Evolutionary conservation across 1,284 basidiomycete genomes (phyloP), one percentile per base, ranked within the genome.

Genomic region (Ganoderma lingzhi): DNA sequence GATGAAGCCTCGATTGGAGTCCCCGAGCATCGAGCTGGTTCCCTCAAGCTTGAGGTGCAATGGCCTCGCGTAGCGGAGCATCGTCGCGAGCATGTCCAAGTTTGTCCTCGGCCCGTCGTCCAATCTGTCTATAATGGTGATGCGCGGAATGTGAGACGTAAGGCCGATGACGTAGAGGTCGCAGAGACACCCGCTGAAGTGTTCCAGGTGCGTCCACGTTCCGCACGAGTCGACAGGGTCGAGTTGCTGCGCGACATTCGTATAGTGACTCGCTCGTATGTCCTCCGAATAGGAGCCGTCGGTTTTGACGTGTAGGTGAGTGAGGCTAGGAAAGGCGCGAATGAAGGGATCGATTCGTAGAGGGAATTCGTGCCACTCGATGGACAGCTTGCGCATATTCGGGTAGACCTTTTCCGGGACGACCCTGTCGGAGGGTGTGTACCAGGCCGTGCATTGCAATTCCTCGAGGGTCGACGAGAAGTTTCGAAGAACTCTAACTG

Each of bases 281-380:
- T 2, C 17, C 9, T 39, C 56, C 15, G 6, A 17, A 30, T 19
- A 14, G 17, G 0, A 17, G 14, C 30, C 28, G 19, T 37, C 5
- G 3, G 32, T n/a, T 3, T 19, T 3, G 8, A 58, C 15, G 35
- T n/a, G 17, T 6, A 58, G 19, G 19, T 39, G 35, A 4, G 35
- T n/a, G 32, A 58, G 17, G 19, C 39, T 58, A 5, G 56, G 56
- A 35, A 58, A 58, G 5, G 56, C 56, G 56, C 56, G 56, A 35
- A 58, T 58, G 35, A 37, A 58, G 3, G 56, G 19, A 9, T 35
- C 56, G 17, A 58, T 39, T 9, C 19, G 19, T 17, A 58, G 30
- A 5, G 35, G 56, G 17, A 37, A 35, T 0, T 39, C 19, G 35
- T 58, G 17, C 4, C 19, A 9, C 4, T 42, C 23, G 23, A 62